Conservation (phyloP, 2,329 filamentous ascomycete species). For the Alternaria sp. region DNA sequence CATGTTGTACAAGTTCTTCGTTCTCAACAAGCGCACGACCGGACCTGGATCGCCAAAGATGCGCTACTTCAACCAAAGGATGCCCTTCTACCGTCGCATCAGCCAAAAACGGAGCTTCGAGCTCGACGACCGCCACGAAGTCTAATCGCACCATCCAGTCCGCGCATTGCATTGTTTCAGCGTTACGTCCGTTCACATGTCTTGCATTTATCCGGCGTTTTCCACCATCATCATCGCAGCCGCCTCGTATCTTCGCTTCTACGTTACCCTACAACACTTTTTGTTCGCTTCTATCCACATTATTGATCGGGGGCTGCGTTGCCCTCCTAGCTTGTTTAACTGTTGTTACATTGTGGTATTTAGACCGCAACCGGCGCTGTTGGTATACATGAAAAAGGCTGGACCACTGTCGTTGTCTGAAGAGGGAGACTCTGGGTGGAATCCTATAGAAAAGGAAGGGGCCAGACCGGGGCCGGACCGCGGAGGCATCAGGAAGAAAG, state of each 20-base stretch:
- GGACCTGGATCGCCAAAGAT: constrained; percentile 24
- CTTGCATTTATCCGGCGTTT: constrained; percentile 35
- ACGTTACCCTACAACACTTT: neutral
- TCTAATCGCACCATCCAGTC: constrained; percentile 21
- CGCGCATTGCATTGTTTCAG: constrained; percentile 28
- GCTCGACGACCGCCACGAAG: constrained; percentile 44
- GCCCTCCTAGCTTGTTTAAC: constrained; percentile 17
- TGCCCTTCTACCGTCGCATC: constrained; percentile 46
- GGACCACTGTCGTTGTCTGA: constrained; percentile 2
- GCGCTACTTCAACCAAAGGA: constrained; percentile 25
- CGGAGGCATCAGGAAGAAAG: neutral
- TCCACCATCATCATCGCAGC: constrained; percentile 10
- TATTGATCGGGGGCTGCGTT: constrained; percentile 5
- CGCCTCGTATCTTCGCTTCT: constrained; percentile 21
- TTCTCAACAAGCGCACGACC: constrained; percentile 34
- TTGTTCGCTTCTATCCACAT: constrained; percentile 15
- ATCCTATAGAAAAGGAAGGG: constrained; percentile 1
- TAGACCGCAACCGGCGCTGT: neutral
- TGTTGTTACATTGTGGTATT: neutral
- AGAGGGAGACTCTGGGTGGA: neutral
- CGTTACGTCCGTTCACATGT: constrained; percentile 21
- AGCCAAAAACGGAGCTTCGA: constrained; percentile 43
- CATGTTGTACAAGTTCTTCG: constrained; percentile 60
- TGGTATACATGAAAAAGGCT: constrained; percentile 11
- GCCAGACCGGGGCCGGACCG: constrained; percentile 1